Percentiles rank a stretch among this genome's conserved stretches.
phyloP scores from a whole-genome alignment of 2,329 filamentous ascomycete species.

The Xylariaceae sp. region DNA sequence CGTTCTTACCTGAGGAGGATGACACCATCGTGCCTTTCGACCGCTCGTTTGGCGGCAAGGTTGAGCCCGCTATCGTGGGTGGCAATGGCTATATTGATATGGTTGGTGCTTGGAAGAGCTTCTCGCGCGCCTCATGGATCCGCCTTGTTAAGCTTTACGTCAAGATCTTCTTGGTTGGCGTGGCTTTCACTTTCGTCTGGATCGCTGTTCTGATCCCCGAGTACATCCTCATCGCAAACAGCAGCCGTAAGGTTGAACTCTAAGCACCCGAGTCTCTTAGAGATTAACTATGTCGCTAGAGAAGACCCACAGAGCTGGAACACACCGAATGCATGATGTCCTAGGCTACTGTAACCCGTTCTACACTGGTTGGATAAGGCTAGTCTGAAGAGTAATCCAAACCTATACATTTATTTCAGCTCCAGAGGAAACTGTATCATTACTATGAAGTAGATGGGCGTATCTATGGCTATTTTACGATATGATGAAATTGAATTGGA shows the following conservation, averaged over 20 bases:
- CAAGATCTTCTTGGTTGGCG: slow-evolving; percentile 69
- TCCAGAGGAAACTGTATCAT: not conserved
- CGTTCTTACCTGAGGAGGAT: slow-evolving; percentile 79
- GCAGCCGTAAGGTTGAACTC: slow-evolving; percentile 22
- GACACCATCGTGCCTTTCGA: slow-evolving; percentile 91
- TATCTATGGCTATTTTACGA: not conserved
- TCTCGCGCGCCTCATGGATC: slow-evolving; percentile 73
- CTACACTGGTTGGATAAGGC: not conserved
- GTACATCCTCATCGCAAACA: slow-evolving; percentile 48
- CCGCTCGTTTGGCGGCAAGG: slow-evolving; percentile 79
- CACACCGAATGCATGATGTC: no score
- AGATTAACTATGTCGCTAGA: no score
- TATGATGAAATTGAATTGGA: not conserved
- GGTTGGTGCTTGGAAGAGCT: slow-evolving; percentile 78
- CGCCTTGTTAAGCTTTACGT: slow-evolving; percentile 76
- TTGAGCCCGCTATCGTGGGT: slow-evolving; percentile 75
- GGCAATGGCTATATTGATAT: slow-evolving; percentile 75
- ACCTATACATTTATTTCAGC: not conserved
- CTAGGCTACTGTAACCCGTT: not conserved
- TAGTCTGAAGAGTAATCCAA: not conserved
- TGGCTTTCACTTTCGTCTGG: slow-evolving; percentile 55
- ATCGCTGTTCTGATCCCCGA: slow-evolving; percentile 58
- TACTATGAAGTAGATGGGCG: not conserved
- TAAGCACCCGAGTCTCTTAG: not conserved
- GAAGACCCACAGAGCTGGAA: no score